A percentile compares a stretch with the other conserved stretches of the same genome.
phyloP scores from a whole-genome alignment of 805 yeast genomes.

The Myxozyma vanderwaltii region DNA sequence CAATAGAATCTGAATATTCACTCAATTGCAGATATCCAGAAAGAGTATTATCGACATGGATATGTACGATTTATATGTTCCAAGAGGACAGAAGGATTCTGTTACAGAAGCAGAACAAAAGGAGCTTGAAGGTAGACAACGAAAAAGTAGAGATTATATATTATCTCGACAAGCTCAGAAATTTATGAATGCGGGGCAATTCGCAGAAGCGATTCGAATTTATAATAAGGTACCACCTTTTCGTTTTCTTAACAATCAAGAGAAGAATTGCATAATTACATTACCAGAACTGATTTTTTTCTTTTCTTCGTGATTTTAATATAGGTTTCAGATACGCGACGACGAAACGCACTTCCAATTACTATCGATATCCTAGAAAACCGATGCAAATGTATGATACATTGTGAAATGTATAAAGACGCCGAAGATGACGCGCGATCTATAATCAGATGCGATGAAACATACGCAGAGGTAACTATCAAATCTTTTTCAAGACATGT shows the following conservation, averaged over 20 bases:
- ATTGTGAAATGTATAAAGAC: not conserved
- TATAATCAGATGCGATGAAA: constrained; percentile 8
- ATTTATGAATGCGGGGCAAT: constrained; percentile 1
- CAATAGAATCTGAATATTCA: too few relatives aligned
- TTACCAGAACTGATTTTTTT: not conserved
- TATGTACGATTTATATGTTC: too few relatives aligned
- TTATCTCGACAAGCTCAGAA: constrained; percentile 6
- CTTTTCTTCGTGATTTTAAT: not conserved
- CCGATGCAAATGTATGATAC: constrained; percentile 5
- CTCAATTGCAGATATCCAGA: too few relatives aligned
- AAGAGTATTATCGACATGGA: too few relatives aligned
- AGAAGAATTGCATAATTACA: not conserved
- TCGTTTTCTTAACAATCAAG: not conserved
- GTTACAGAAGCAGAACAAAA: not conserved
- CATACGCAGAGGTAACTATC: constrained; percentile 4
- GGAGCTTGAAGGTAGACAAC: not conserved
- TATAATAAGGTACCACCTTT: not conserved
- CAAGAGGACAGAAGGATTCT: not conserved
- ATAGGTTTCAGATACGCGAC: not conserved
- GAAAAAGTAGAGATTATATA: not conserved
- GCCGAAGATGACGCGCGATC: constrained; percentile 10
- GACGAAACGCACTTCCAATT: constrained; percentile 1
- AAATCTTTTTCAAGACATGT: not conserved
- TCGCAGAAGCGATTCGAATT: constrained; percentile 1
- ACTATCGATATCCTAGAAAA: not conserved